Evolutionary conservation across 768 basidiomycete species (phyloP), one percentile per base, ranked within the genome.

Genomic region (Tephrocybe sp.): DNA sequence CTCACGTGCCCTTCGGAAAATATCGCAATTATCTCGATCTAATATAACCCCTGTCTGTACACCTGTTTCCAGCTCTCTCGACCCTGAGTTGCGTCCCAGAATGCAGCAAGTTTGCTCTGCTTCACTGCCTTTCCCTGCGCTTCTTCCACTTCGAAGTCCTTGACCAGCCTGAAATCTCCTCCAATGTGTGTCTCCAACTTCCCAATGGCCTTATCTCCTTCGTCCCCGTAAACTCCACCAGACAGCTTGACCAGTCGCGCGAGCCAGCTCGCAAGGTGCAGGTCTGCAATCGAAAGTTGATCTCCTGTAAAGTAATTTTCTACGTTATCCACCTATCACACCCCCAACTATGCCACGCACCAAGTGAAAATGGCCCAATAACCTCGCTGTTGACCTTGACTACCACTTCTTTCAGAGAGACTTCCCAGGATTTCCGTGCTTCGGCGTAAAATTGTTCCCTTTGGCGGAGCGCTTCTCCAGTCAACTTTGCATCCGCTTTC

Each of bases 231-330:
- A 21, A 64, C 65, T 0, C 80, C 89, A 1, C 86, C 88, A 1
- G 78, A 72, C 17, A 90, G 71, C 44, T 59, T 64, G 18, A 84
- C 78, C 3, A 92, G 57, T 23, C 83, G 77, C 9, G 80, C 69
- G 26, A 93, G 63, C 90, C 90, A 95, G 23, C 81, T 83, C 8
- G 81, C 84, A 17, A 93, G 77, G 62, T 93, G 91, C 49, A 93
- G 70, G 63, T 94, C 93, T 12, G 86, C 88, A 41, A 91, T 69
- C 5, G 86, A 90, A 59, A 92, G 65, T 56, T 94, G 90, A 60
- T 94, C 91, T 15, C 92, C 92, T 89, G 48, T 26, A 23, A 45
- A 50, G 17, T 30, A 21, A 20, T 42, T 44, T 10, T 28, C 17
- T 7, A 9, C n/a, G 15, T 39, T 44, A 62, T 86, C 85, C 40